These are phyloP conservation scores for Phytophthora meadii DNA, from an alignment of 352 stramenopile species.

Conservation along the genomic window DNA sequence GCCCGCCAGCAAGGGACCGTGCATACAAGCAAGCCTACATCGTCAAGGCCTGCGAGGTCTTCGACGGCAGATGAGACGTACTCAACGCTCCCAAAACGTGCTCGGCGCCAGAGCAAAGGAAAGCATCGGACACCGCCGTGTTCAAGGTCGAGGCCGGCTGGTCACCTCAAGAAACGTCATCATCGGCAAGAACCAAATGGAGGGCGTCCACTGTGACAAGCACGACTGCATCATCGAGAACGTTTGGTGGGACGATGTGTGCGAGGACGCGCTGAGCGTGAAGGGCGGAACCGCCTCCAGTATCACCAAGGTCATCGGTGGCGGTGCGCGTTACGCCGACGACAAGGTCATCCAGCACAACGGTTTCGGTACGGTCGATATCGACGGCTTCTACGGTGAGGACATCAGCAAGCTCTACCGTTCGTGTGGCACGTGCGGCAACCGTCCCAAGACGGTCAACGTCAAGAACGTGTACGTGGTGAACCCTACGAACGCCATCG, in stretches of 20 bases:
- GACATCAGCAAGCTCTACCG: slow-evolving; percentile 1
- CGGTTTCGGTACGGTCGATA: background rate
- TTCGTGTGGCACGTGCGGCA: background rate
- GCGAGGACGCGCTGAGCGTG: slow-evolving; percentile 28
- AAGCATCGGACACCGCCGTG: background rate
- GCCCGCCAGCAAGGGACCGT: slow-evolving; percentile 25
- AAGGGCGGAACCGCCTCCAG: slow-evolving; percentile 16
- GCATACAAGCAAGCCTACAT: slow-evolving; percentile 16
- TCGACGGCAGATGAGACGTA: slow-evolving; percentile 1
- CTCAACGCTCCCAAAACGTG: too few relatives aligned
- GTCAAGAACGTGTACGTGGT: background rate
- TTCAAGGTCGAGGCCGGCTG: background rate
- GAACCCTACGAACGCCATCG: background rate
- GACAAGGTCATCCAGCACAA: slow-evolving; percentile 1
- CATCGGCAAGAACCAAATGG: slow-evolving; percentile 1
- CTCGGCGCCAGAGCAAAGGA: too few relatives aligned
- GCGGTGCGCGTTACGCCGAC: background rate
- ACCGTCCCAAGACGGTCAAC: background rate
- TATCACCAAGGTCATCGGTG: background rate
- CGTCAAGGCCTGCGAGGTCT: slow-evolving; percentile 18
- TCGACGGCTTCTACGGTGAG: background rate
- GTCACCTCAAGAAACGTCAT: background rate
- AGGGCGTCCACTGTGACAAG: background rate
- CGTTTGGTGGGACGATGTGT: background rate
- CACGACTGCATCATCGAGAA: slow-evolving; percentile 1